Percentiles rank a stretch among this genome's conserved stretches.
phyloP scores from a whole-genome alignment of 106 monocot species.

The Cymbidium sinense region DNA sequence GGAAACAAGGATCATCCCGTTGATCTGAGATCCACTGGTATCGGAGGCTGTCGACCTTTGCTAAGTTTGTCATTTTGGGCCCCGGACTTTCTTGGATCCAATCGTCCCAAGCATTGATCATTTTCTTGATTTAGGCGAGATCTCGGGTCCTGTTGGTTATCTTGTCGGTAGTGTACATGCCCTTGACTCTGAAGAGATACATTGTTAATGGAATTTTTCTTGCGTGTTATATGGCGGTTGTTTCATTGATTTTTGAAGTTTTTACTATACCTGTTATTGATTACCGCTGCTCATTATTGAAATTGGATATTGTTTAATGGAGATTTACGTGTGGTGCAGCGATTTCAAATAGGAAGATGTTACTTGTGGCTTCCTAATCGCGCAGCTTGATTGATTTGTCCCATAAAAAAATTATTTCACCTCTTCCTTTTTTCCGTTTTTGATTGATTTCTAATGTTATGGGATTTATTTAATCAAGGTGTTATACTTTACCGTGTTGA shows the following conservation, averaged over 20 bases:
- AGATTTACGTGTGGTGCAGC: neutral
- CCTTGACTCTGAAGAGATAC: neutral
- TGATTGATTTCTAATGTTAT: neutral
- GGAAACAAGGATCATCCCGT: neutral
- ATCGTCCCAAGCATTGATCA: neutral
- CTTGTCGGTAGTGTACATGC: neutral
- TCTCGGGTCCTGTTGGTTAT: neutral
- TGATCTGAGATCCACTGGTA: neutral
- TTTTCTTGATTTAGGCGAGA: neutral
- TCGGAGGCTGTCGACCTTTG: neutral
- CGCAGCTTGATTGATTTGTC: no score
- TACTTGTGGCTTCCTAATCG: no score
- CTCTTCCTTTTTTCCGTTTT: neutral
- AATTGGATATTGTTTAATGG: neutral
- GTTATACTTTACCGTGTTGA: neutral
- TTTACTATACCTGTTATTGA: neutral
- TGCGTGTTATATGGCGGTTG: neutral
- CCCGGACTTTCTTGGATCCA: neutral
- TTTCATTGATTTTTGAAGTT: neutral
- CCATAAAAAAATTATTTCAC: no score
- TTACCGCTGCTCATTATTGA: neutral
- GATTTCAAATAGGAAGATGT: no score
- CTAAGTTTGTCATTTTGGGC: neutral
- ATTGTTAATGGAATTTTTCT: neutral
- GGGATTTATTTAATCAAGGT: neutral